Conservation (phyloP, 73 alveolate species). For the Uronychia setigera region DNA sequence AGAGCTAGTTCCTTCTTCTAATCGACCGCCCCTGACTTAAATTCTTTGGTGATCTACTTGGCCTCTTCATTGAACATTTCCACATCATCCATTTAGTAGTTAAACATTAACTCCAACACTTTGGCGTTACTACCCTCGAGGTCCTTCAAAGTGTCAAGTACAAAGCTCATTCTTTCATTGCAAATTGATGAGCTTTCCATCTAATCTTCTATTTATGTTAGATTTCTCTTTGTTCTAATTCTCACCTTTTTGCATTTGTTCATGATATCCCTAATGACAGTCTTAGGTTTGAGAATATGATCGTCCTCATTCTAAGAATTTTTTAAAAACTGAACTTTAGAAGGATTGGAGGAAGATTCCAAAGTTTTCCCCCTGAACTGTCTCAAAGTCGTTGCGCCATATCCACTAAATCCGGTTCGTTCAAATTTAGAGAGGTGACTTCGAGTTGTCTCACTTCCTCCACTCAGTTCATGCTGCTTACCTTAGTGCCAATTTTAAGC, state of each 20-base stretch:
- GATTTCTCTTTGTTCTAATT: background rate
- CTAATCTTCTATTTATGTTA: background rate
- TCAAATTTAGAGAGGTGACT: no score
- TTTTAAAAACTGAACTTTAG: no score
- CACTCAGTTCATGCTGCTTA: background rate
- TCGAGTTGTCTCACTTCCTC: background rate
- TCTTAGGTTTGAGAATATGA: background rate
- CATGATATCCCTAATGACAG: background rate
- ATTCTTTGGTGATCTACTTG: background rate
- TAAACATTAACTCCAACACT: background rate
- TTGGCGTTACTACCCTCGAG: background rate
- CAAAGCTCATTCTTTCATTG: background rate
- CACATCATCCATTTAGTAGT: background rate
- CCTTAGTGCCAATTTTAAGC: background rate
- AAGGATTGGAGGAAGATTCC: background rate
- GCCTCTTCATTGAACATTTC: background rate
- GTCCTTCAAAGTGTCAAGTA: background rate
- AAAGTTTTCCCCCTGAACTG: no score
- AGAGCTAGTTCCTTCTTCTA: background rate
- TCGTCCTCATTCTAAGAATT: background rate
- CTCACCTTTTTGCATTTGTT: background rate
- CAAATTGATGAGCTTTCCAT: background rate
- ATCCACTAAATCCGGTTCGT: no score
- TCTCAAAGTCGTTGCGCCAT: no score
- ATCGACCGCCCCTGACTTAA: background rate